These are phyloP conservation scores for Nakataea oryzae DNA, from an alignment of 2,329 filamentous ascomycete species.

Conservation along the genomic window DNA sequence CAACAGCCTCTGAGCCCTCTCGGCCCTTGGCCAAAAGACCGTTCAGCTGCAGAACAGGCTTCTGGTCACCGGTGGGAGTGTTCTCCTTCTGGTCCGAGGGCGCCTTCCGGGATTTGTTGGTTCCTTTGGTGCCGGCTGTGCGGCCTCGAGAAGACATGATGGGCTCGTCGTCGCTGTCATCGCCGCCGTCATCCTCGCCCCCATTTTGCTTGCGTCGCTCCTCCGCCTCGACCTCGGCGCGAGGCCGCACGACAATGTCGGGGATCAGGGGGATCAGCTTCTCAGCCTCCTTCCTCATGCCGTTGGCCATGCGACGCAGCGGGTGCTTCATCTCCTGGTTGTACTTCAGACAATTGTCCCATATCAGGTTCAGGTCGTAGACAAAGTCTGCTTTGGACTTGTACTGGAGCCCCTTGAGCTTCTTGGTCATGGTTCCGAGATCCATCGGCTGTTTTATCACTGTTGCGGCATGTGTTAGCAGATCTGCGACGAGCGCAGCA, in stretches of 20 bases:
- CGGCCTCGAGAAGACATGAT: slow-evolving; percentile 96
- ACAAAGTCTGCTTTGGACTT: slow-evolving; percentile 94
- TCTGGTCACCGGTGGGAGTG: slow-evolving; percentile 66
- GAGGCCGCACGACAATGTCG: slow-evolving; percentile 79
- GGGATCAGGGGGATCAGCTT: slow-evolving; percentile 93
- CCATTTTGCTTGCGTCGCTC: slow-evolving; percentile 79
- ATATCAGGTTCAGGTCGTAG: slow-evolving; percentile 85
- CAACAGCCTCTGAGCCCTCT: slow-evolving; percentile 68
- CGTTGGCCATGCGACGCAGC: slow-evolving; percentile 82
- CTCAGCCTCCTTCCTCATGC: slow-evolving; percentile 96
- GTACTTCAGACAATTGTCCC: slow-evolving; percentile 93
- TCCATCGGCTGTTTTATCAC: slow-evolving; percentile 96
- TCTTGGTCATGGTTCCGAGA: slow-evolving; percentile 95
- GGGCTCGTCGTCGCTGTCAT: slow-evolving; percentile 93
- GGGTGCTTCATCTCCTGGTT: slow-evolving; percentile 85
- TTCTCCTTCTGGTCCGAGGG: slow-evolving; percentile 65
- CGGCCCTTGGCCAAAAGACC: slow-evolving; percentile 47
- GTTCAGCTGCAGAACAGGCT: slow-evolving; percentile 60
- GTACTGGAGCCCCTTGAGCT: slow-evolving; percentile 70
- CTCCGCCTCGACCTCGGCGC: slow-evolving; percentile 88
- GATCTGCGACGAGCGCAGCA: not conserved
- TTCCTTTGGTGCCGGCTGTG: slow-evolving; percentile 73
- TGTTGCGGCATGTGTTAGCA: not conserved
- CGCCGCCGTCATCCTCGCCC: slow-evolving; percentile 68
- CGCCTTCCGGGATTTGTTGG: slow-evolving; percentile 67